These are phyloP conservation scores for Ascochyta fabae DNA, from an alignment of 2,329 filamentous ascomycete species.

Conservation along the genomic window DNA sequence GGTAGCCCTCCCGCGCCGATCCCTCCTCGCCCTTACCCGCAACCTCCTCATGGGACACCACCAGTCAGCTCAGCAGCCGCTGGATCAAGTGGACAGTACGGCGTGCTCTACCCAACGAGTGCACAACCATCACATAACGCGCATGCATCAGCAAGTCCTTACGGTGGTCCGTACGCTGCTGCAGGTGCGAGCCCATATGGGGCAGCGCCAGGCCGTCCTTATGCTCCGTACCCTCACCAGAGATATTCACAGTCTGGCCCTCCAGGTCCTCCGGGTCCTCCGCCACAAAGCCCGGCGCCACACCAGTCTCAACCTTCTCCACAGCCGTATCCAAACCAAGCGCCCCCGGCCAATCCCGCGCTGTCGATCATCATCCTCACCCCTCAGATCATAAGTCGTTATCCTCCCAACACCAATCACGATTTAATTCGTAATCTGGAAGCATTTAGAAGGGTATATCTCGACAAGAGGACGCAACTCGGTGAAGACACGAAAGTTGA, in stretches of 20 bases:
- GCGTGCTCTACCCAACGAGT: slow-evolving; percentile 43
- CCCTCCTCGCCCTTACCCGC: slow-evolving; percentile 42
- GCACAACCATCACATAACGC: slow-evolving; percentile 35
- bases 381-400: slow-evolving; percentile 38
- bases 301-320: slow-evolving; percentile 16
- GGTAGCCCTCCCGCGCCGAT: slow-evolving; percentile 34
- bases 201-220: slow-evolving; percentile 31
- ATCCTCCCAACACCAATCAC: slow-evolving; percentile 36
- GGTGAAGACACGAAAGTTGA: slow-evolving; percentile 41
- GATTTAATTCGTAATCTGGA: slow-evolving; percentile 43
- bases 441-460: slow-evolving; percentile 42
- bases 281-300: slow-evolving; percentile 10
- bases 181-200: slow-evolving; percentile 40
- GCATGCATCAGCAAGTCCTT: slow-evolving; percentile 30
- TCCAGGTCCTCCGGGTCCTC: slow-evolving; percentile 18
- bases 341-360: slow-evolving; percentile 4
- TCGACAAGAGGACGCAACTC: slow-evolving; percentile 30
- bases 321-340: slow-evolving; percentile 1
- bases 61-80: slow-evolving; percentile 28
- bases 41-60: slow-evolving; percentile 34
- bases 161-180: slow-evolving; percentile 40
- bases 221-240: slow-evolving; percentile 36
- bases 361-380: slow-evolving; percentile 13
- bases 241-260: slow-evolving; percentile 28
- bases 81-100: slow-evolving; percentile 40